Base-by-base conservation (phyloP, 371 early-diverging fungal genomes). In the Rhizopus delemar region DNA sequence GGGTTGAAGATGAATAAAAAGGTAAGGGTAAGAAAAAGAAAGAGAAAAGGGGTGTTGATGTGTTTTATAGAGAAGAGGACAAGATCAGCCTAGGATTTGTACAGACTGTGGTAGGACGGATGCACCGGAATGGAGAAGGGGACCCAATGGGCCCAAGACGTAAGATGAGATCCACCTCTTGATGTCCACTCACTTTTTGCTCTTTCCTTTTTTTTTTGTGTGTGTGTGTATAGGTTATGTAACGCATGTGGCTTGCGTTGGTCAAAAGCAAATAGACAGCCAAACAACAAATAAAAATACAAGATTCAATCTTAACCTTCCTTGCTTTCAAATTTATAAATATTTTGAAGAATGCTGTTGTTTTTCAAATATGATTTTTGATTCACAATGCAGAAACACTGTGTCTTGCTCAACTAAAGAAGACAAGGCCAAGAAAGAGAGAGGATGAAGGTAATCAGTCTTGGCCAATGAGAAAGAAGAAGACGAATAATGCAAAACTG, bases 71-170 rank as follows among this genome's bases (percentile, higher is more conserved):
- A 46, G 13, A 50, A 66, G 56, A 60, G 60, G 61, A 15, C 4
- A 66, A 22, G 62, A 63, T 16, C 51, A 48, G 13, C 16, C 41
- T 51, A 60, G 41, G 31, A 62, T 62, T 13, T 74, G 56, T 65
- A 59, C 70, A 8, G 81, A 75, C 15, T 94, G 94, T 75, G 82
- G 83, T 15, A 88, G 87, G 13, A 89, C 88, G 0, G 83, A 85
- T 28, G 88, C 93, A 0, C 92, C 93, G 5, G 90, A 88, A 56
- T 95, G 95, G 94, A 81, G 94, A 53, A 82, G 85, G 60, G 92
- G 93, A 2, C 91, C 90, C 41, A 82, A 82, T 45, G 92, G 92
- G 12, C 84, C 89, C 5, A 82, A 79, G 58, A 82, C 82, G 80
- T 83, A 73, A 75, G 3, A 46, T 22, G 16, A 8, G 22, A 22